Evolutionary conservation across 129 eudicot species (phyloP).

Genomic region (Deinandra increscens): DNA sequence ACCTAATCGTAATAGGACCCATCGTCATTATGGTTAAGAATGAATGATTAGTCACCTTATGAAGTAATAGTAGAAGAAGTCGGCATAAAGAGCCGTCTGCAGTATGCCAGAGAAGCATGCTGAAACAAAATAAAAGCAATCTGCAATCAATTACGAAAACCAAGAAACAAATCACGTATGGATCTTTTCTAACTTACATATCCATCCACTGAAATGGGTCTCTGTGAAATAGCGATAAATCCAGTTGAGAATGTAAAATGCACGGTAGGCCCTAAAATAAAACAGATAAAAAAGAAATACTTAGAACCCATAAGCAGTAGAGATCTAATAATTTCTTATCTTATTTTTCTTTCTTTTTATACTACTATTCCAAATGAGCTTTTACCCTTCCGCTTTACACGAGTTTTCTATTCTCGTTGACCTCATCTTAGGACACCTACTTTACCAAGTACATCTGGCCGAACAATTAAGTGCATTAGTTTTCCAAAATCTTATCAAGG

Average conservation of each 20-base stretch:
- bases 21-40: not conserved
- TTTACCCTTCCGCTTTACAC: no score
- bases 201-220: slow-evolving; percentile 61
- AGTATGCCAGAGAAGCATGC: slow-evolving; percentile 78
- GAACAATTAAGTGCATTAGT: not conserved
- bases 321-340: not conserved
- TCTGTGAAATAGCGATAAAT: slow-evolving; percentile 76
- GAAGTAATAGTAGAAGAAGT: slow-evolving; percentile 93
- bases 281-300: not conserved
- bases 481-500: no score
- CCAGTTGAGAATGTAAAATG: slow-evolving; percentile 88
- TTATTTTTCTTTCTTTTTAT: not conserved
- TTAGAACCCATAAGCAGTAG: slow-evolving; percentile 1
- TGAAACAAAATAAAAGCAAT: slow-evolving; percentile 20
- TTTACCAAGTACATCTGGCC: not conserved
- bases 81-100: slow-evolving; percentile 86
- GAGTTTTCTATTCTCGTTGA: no score
- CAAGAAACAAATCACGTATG: not conserved
- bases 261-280: slow-evolving; percentile 73
- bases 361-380: no score
- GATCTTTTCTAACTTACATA: slow-evolving; percentile 44
- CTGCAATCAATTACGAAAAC: not conserved
- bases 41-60: slow-evolving; percentile 44
- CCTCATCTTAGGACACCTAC: no score
- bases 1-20: not conserved